phyloP scores from a whole-genome alignment of 179 eudicot genomes.

The Beta corolliflora region DNA sequence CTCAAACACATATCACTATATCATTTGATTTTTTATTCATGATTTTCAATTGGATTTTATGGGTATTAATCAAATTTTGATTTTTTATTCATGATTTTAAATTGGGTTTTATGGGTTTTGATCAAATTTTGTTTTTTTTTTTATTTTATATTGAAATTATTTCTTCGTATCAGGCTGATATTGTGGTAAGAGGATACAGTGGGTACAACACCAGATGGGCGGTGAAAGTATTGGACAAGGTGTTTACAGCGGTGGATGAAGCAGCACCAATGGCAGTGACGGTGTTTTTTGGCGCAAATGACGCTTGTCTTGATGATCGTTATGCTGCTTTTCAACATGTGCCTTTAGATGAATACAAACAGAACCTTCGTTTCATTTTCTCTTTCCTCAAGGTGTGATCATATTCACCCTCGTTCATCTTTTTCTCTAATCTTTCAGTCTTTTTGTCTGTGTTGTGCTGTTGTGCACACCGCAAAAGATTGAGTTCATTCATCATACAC shows the following conservation, averaged over 20 bases:
- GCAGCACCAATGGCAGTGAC: constrained; percentile 55
- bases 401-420: too few species aligned
- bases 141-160: too few species aligned
- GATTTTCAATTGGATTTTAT: background rate
- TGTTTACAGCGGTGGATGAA: too few species aligned
- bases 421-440: too few species aligned
- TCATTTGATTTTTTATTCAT: background rate
- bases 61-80: background rate
- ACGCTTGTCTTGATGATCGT: constrained; percentile 62
- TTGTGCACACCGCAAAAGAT: too few species aligned
- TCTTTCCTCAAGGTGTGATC: constrained; percentile 48
- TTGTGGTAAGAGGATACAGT: constrained; percentile 80
- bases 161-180: constrained; percentile 49
- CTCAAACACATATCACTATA: background rate
- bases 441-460: too few species aligned
- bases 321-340: constrained; percentile 72
- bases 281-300: constrained; percentile 87
- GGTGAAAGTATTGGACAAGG: too few species aligned
- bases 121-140: too few species aligned
- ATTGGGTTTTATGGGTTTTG: constrained; percentile 4
- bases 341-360: constrained; percentile 74
- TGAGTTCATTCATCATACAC: too few species aligned
- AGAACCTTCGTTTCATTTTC: constrained; percentile 54
- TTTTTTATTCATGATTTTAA: background rate
- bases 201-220: too few species aligned